Evolutionary conservation across 2,329 filamentous ascomycete species (phyloP).

Genomic region (Monosporascus sp.): DNA sequence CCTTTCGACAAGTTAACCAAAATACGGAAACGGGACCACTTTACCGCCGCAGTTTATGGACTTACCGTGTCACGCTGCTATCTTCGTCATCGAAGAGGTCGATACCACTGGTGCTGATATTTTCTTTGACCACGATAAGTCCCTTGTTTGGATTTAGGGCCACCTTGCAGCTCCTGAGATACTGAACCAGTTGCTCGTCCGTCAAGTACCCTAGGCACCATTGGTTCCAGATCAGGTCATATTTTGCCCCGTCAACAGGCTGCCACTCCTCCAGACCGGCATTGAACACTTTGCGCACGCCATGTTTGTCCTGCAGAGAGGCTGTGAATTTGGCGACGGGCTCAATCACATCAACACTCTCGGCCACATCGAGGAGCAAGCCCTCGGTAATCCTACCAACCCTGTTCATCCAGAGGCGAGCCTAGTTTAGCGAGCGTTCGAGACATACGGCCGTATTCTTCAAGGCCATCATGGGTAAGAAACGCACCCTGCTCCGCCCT

Average conservation of each 20-base stretch:
- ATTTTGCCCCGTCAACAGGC: conserved; percentile 42
- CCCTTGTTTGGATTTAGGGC: conserved; percentile 35
- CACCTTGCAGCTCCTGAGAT: conserved; percentile 55
- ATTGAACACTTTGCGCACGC: conserved; percentile 61
- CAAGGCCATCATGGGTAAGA: background rate
- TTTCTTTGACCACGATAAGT: conserved; percentile 76
- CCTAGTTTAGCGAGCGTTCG: background rate
- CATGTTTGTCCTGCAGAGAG: conserved; percentile 50
- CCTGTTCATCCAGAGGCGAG: conserved; percentile 31
- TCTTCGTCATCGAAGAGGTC: conserved; percentile 75
- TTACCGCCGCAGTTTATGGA: conserved; percentile 49
- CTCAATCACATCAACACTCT: conserved; percentile 76
- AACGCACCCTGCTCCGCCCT: conserved; percentile 38
- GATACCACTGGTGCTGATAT: conserved; percentile 50
- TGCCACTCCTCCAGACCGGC: conserved; percentile 70
- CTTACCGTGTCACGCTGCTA: conserved; percentile 69
- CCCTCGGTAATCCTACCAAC: conserved; percentile 81
- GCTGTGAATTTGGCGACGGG: conserved; percentile 77
- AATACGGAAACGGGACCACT: conserved; percentile 1
- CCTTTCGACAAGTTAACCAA: conserved; percentile 32
- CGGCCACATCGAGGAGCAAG: conserved; percentile 65
- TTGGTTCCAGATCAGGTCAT: conserved; percentile 84
- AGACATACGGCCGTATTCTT: background rate
- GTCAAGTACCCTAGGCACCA: conserved; percentile 85
- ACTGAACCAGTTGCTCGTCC: conserved; percentile 65